Evolutionary conservation across 192 early-diverging fungal species (phyloP), one percentile per base, ranked within the genome.

Genomic region (Phycomyces nitens): DNA sequence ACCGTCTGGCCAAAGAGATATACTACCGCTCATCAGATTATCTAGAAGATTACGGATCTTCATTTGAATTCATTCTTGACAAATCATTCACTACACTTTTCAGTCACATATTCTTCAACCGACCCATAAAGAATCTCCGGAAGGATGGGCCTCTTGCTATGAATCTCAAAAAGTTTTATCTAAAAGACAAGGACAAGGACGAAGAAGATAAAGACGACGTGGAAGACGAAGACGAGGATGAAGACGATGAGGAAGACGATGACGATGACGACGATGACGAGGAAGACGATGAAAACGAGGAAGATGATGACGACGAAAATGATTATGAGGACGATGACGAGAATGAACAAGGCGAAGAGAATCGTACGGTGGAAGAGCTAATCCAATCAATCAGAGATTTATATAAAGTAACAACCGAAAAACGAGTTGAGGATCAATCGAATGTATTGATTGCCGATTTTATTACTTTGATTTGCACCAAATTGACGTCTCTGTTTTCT

Each of bases 1-100:
- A 68, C 49, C 52, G 66, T 18, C 22, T 68, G 12, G 66, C 66
- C 16, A 58, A 61, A 0, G 66, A 68, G 55, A 42, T 63, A 5
- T 53, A 63, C 40, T 50, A 63, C 16, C 20, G 16, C 24, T 18
- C 11, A 42, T 38, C 62, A n/a, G 9, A 22, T 15, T 41, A 20
- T 22, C 38, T 39, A 22, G 41, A 47, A 22, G 41, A 47, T 11
- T 24, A 42, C 41, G 62, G 1, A 7, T 27, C 22, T 23, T 42
- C 52, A 39, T 27, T 53, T 21, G 44, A 8, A 39, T 62, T 53
- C 27, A 44, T 39, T 16, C n/a, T 8, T 22, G 10, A 38, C 20
- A 27, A 10, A 38, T 22, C 9, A 39, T 34, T 51, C 16, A 38
- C 15, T 18, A 27, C 6, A 62, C 44, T 16, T 27, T 50, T 50